Base-by-base conservation (phyloP, 345 rosid genomes). In the Dovyalis caffra region DNA sequence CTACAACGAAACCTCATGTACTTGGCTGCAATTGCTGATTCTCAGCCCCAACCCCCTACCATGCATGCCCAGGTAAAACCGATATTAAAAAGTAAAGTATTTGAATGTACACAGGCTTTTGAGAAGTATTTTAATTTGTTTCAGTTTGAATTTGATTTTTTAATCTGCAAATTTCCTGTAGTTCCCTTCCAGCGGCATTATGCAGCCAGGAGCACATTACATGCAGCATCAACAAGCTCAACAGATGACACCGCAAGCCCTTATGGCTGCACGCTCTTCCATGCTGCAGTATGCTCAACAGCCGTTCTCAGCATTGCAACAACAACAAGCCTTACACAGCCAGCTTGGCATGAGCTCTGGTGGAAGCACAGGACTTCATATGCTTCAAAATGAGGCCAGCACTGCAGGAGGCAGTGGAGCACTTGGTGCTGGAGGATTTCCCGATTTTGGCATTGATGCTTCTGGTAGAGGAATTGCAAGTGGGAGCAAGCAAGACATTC, bases 11-110 rank as follows among this genome's bases (percentile, higher is more conserved):
- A 96, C 82, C 94, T 96, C 53, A 96, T 93, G 99, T 96, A 93
- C 88, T 83, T 96, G 69, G 99, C 98, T 78, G 99, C 99, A 26
- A 93, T 96, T 21, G 99, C 99, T 21, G 99, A 96, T 86, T 89
- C 97, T 85, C 99, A 96, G 80, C 99, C 99, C 70, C 99, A 90
- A 68, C 91, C 93, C 15, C 93, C 98, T 15, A 58, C 80, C 6
- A 60, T 90, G 88, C 99, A 95, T 83, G 21, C 92, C 77, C 99
- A 93, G 97, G 99, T 93, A 73, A 53, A 8, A 37, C n/a, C 45
- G 8, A 7, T 76, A 18, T 64, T 61, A 16, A 2, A 9, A 66
- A n/a, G 8, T 64, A 10, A 37, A n/a, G 33, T 12, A 31, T 62
- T 35, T 26, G 4, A 60, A 23, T 5, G 9, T n/a, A n/a, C 20